Evolutionary conservation across 2,329 filamentous ascomycete genomes (phyloP).

Genomic region (Cladophialophora psammophila): DNA sequence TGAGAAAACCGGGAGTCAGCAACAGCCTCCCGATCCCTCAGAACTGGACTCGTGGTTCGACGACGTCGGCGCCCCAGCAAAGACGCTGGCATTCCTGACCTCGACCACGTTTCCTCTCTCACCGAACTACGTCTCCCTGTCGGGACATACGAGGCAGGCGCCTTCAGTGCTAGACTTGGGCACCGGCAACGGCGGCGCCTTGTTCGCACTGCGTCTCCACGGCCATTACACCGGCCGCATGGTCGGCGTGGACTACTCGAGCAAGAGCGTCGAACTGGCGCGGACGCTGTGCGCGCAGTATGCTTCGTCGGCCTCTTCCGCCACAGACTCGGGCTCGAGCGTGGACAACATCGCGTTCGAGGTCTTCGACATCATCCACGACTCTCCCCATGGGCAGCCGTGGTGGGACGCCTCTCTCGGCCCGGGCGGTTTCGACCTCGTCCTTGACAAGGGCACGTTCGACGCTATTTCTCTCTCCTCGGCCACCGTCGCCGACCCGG

Average conservation of each 20-base stretch:
- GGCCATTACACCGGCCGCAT: slow-evolving; percentile 71
- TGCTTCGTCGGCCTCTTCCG: slow-evolving; percentile 14
- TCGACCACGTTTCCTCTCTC: slow-evolving; percentile 56
- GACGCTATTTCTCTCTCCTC: slow-evolving; percentile 82
- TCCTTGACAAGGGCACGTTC: slow-evolving; percentile 98
- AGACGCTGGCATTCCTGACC: slow-evolving; percentile 74
- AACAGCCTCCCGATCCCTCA: slow-evolving; percentile 73
- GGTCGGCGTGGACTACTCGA: slow-evolving; percentile 89
- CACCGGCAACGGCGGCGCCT: slow-evolving; percentile 89
- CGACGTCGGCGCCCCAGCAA: slow-evolving; percentile 85
- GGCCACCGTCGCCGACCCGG: slow-evolving; percentile 40
- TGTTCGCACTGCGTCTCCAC: slow-evolving; percentile 77
- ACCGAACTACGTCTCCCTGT: slow-evolving; percentile 42
- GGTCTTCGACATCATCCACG: slow-evolving; percentile 46
- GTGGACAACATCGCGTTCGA: slow-evolving; percentile 67
- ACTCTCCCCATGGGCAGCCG: slow-evolving; percentile 36
- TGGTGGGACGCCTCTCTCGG: slow-evolving; percentile 50
- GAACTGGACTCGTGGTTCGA: slow-evolving; percentile 92
- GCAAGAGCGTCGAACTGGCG: slow-evolving; percentile 75
- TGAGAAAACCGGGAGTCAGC: slow-evolving; percentile 69
- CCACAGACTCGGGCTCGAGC: not conserved
- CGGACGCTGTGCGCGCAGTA: slow-evolving; percentile 62
- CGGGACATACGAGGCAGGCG: slow-evolving; percentile 39
- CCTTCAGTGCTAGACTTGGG: slow-evolving; percentile 74
- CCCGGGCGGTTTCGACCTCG: slow-evolving; percentile 76